Evolutionary conservation across 1,284 basidiomycete species (phyloP).

Genomic region (Mycena citricolor): DNA sequence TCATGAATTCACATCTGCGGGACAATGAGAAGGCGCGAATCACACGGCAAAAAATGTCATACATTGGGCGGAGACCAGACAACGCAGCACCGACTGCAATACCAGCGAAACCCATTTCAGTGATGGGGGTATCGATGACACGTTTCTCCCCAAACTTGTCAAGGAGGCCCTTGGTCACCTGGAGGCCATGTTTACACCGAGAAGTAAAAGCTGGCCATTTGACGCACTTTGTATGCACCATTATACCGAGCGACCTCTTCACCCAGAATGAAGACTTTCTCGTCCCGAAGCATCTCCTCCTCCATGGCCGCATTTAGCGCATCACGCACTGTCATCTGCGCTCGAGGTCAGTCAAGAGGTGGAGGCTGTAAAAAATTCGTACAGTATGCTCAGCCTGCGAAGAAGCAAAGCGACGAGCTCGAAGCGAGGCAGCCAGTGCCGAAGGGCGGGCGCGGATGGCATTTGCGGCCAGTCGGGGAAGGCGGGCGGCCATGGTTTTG

Average conservation of each 20-base stretch:
- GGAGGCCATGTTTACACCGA: conserved; percentile 11
- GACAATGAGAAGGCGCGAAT: conserved; percentile 7
- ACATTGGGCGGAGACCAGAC: conserved; percentile 92
- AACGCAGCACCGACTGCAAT: conserved; percentile 94
- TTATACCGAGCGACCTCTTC: conserved; percentile 99
- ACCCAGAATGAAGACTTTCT: conserved; percentile 93
- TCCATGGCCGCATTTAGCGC: conserved; percentile 98
- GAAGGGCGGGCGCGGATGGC: conserved; percentile 39
- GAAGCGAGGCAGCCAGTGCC: conserved; percentile 41
- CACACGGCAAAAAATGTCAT: conserved; percentile 26
- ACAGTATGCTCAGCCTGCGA: conserved; percentile 59
- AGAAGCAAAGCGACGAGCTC: conserved; percentile 57
- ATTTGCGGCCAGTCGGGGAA: conserved; percentile 59
- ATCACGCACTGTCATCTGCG: conserved; percentile 95
- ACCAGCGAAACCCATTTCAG: conserved; percentile 99
- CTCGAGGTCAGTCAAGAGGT: conserved; percentile 4
- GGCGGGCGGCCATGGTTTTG: conserved; percentile 61
- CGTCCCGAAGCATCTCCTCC: conserved; percentile 98
- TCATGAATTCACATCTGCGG: conserved; percentile 97
- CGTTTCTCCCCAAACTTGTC: conserved; percentile 99
- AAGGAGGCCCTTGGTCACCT: conserved; percentile 96
- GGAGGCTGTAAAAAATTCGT: conserved; percentile 25
- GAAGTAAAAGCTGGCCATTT: conserved; percentile 6
- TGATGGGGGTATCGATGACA: conserved; percentile 97
- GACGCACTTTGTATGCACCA: conserved; percentile 93